Base-by-base conservation (phyloP, 1,139 yeast genomes). In the Kodamaea fungicola region DNA sequence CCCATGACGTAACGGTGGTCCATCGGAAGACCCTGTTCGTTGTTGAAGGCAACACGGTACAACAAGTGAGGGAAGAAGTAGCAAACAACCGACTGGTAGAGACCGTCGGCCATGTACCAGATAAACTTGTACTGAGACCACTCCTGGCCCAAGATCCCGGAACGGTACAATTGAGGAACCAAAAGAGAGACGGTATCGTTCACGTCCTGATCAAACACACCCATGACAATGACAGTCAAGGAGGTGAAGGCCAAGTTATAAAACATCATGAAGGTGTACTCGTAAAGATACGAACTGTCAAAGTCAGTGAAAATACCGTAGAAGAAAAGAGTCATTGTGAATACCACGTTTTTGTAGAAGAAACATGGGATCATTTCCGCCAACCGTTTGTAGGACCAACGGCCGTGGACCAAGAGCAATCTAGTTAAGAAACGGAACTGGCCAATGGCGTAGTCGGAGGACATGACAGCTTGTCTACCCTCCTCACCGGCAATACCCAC, bases 401-500 rank as follows among this genome's bases (percentile, higher is more conserved):
- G 63, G 8, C 84, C 84, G 51, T 78, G 84, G 29, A 78, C 83
- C 42, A 78, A 57, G 26, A 78, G 57, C 39, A 78, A 59, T 43
- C 83, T 62, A 4, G 78, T 64, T 37, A 78, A 62, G 52, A 63
- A 78, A 45, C 82, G 63, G 56, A 78, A 78, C 52, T 78, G 83
- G 5, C 82, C 83, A 46, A 78, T 61, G n/a, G 80, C 83, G 54
- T 78, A 78, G 56, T 78, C 84, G 1, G 83, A 74, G 2, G 82
- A 75, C 83, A 78, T 78, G 7, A 74, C 83, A 1, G 83, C 83
- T 53, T 78, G 83, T 48, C 83, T 60, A 45, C 84, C 84, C 59
- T 78, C 84, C 57, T 78, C 83, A 43, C 84, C 84, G 4, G 83
- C 84, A 48, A 78, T 78, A 48, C 84, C 84, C 33, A 78, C 76